A percentile compares a stretch with the other conserved stretches of the same genome.
phyloP scores from a whole-genome alignment of 768 basidiomycete species.

The Lactifluus piperatus region DNA sequence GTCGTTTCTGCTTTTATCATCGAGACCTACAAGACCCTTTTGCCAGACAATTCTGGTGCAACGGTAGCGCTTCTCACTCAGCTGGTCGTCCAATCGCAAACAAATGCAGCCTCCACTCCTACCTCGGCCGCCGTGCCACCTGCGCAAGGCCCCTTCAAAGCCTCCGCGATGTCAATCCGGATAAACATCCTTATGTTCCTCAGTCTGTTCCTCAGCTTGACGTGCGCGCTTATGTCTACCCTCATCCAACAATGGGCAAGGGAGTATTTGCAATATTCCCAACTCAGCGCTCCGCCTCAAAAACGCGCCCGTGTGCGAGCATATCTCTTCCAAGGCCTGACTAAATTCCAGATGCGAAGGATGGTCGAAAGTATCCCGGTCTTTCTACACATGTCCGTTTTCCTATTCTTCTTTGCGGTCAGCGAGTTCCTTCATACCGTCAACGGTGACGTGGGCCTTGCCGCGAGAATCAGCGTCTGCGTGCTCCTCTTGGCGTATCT shows the following conservation, averaged over 20 bases:
- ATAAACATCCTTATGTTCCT: constrained; percentile 11
- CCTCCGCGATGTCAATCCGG: background rate
- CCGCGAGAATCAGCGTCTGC: background rate
- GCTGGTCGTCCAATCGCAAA: background rate
- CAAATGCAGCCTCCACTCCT: background rate
- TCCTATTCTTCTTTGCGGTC: constrained; percentile 6
- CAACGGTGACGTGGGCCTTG: background rate
- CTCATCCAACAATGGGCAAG: constrained; percentile 14
- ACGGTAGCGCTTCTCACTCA: constrained; percentile 6
- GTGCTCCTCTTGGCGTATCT: background rate
- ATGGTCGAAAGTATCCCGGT: constrained; percentile 5
- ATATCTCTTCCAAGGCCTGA: background rate
- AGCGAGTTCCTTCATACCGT: constrained; percentile 3
- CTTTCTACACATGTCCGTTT: constrained; percentile 5
- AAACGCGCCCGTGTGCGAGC: constrained; percentile 10
- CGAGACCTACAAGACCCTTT: constrained; percentile 16
- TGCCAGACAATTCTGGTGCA: constrained; percentile 4
- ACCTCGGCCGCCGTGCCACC: background rate
- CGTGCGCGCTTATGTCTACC: constrained; percentile 7
- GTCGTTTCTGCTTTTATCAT: constrained; percentile 19
- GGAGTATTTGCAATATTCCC: background rate
- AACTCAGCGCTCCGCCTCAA: background rate
- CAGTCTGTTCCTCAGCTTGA: constrained; percentile 6
- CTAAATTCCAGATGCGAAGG: constrained; percentile 3
- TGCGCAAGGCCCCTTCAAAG: background rate